Conservation (phyloP, 257 asterid species). For the Gardenia jasminoides region DNA sequence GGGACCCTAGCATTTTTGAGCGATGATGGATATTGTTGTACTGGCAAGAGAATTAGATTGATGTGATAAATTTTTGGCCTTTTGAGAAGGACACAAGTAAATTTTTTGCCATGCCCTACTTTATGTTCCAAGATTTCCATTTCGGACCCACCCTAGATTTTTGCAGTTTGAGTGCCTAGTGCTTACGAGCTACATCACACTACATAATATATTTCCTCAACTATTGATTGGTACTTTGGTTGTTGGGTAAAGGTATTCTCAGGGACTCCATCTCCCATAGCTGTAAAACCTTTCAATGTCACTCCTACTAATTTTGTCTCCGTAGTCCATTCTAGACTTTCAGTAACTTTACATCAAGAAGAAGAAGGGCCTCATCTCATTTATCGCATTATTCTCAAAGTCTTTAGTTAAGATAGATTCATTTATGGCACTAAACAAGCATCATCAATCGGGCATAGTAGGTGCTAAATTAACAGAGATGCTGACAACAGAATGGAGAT, state of each 20-base stretch:
- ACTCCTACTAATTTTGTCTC: background rate
- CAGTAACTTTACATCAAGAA: no score
- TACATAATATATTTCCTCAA: no score
- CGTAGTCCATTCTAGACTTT: background rate
- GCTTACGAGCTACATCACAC: background rate
- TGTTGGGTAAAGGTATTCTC: background rate
- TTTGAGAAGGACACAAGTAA: slow-evolving; percentile 18
- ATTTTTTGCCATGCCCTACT: slow-evolving; percentile 16
- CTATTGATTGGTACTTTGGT: slow-evolving; percentile 7
- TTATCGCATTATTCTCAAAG: background rate
- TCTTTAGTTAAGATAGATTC: background rate
- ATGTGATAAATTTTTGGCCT: slow-evolving; percentile 24
- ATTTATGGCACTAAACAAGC: background rate
- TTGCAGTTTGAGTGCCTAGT: slow-evolving; percentile 13
- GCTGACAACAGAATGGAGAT: background rate
- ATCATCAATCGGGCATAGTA: background rate
- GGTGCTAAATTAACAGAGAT: no score
- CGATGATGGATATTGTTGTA: slow-evolving; percentile 23
- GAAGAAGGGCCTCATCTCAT: background rate
- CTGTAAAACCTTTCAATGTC: background rate
- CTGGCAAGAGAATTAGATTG: slow-evolving; percentile 24
- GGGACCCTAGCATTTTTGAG: slow-evolving; percentile 25
- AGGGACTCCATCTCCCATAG: background rate
- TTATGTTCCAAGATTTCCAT: slow-evolving; percentile 10
- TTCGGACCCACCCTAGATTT: slow-evolving; percentile 10